These are phyloP conservation scores for Amaranthus cruentus DNA, from an alignment of 148 eudicot genomes.

Conservation along the genomic window DNA sequence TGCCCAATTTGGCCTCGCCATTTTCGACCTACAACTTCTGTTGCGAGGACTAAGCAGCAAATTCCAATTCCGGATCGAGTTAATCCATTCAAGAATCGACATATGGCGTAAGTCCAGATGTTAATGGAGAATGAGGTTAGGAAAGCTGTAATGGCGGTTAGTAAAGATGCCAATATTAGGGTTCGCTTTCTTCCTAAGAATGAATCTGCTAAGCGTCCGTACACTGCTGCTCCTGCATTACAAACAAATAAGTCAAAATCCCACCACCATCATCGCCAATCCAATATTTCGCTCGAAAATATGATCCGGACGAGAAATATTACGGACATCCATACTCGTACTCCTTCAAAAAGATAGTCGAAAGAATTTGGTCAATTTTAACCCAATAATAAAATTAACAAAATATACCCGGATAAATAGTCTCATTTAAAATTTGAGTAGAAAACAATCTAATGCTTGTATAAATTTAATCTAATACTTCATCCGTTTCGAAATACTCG, in stretches of 20 bases:
- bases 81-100: constrained; percentile 43
- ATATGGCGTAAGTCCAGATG: constrained; percentile 36
- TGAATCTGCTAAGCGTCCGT: constrained; percentile 45
- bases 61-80: constrained; percentile 47
- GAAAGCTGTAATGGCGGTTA: constrained; percentile 31
- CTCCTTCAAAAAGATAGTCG: too few relatives aligned
- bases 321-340: too few relatives aligned
- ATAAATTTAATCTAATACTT: too few relatives aligned
- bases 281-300: too few relatives aligned
- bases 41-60: constrained; percentile 43
- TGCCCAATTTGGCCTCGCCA: constrained; percentile 53
- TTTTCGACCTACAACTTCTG: constrained; percentile 45
- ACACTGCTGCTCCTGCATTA: constrained; percentile 43
- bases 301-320: too few relatives aligned
- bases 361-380: too few relatives aligned
- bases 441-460: too few relatives aligned
- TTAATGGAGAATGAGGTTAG: constrained; percentile 49
- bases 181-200: constrained; percentile 47
- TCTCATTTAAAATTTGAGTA: too few relatives aligned
- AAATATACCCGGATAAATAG: too few relatives aligned
- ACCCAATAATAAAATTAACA: too few relatives aligned
- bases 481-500: too few relatives aligned
- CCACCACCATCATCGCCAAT: too few relatives aligned
- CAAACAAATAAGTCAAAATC: not conserved
- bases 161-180: constrained; percentile 38